These are phyloP conservation scores for Amauroascus niger DNA, from an alignment of 2,329 filamentous ascomycete species.

Conservation along the genomic window DNA sequence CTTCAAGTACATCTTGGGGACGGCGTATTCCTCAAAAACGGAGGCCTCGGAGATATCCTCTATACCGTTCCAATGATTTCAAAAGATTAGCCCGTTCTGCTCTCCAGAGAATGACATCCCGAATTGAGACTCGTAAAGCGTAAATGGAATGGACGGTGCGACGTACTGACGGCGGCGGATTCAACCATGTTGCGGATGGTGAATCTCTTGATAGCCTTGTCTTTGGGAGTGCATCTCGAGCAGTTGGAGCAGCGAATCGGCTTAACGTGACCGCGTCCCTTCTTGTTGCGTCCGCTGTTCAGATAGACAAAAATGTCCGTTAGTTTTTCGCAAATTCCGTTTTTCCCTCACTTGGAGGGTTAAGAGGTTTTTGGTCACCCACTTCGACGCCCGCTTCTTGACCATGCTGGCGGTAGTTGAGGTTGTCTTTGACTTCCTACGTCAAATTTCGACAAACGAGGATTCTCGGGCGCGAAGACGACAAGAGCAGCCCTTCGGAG, in stretches of 20 bases:
- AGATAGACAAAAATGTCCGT: slow-evolving; percentile 1
- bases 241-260: slow-evolving; percentile 90
- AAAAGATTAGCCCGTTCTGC: slow-evolving; percentile 5
- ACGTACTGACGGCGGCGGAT: slow-evolving; percentile 98
- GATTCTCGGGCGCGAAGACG: slow-evolving; percentile 9
- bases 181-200: slow-evolving; percentile 99
- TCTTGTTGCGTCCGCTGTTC: slow-evolving; percentile 93
- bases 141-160: slow-evolving; percentile 16
- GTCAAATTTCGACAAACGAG: slow-evolving; percentile 12
- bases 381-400: slow-evolving; percentile 69
- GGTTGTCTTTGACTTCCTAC: slow-evolving; percentile 8
- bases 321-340: slow-evolving; percentile 6
- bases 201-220: slow-evolving; percentile 99
- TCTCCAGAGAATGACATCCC: neutral
- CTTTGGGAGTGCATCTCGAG: slow-evolving; percentile 91
- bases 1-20: slow-evolving; percentile 99
- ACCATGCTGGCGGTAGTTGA: slow-evolving; percentile 52
- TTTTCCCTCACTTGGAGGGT: slow-evolving; percentile 8
- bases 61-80: slow-evolving; percentile 33
- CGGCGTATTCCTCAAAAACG: slow-evolving; percentile 97
- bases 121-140: neutral
- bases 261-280: slow-evolving; percentile 99
- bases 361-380: slow-evolving; percentile 30
- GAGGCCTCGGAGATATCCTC: slow-evolving; percentile 99
- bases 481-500: slow-evolving; percentile 9